Evolutionary conservation across 2,329 filamentous ascomycete species (phyloP), one percentile per base, ranked within the genome.

Genomic region (Cordyceps sp.): DNA sequence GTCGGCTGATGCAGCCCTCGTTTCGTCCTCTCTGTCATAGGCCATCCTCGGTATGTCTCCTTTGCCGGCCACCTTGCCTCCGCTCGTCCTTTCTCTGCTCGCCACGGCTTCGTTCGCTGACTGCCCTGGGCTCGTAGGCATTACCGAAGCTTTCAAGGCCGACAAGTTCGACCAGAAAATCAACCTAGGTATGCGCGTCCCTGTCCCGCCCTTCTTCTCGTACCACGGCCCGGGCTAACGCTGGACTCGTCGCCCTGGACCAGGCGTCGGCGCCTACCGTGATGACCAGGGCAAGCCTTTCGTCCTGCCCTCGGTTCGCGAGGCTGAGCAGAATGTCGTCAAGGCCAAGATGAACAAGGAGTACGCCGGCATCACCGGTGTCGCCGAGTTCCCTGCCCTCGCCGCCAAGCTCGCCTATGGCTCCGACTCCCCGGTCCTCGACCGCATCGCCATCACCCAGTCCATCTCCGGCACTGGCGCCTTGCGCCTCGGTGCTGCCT

Each of bases 71-170:
- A n/a, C n/a, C n/a, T n/a, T n/a, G n/a, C n/a, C n/a, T n/a, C n/a
- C n/a, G n/a, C n/a, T n/a, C n/a, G n/a, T n/a, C n/a, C 17, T 3
- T 18, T 13, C 13, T 9, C 4, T 5, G 3, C 14, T 27, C 9
- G 13, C 14, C 8, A n/a, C 18, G 18, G 5, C 28, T 17, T 7
- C 10, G n/a, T 4, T 15, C 14, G 18, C 28, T 26, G 33, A 28
- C 32, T 19, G 6, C 12, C n/a, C 15, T 17, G 18, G 10, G 12
- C 31, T 33, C 32, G 16, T 43, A 78, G 79, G 82, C 57, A 85
- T 98, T 62, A 96, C 90, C 41, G 90, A 98, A 66, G 90, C 90
- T 39, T 98, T 90, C 80, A 98, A 96, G 72, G 86, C 86, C 59
- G 90, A 98, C 58, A 71, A 67, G 50, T 88, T 92, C 60, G 65